Evolutionary conservation across 192 early-diverging fungal species (phyloP).

Genomic region (Mortierella claussenii): DNA sequence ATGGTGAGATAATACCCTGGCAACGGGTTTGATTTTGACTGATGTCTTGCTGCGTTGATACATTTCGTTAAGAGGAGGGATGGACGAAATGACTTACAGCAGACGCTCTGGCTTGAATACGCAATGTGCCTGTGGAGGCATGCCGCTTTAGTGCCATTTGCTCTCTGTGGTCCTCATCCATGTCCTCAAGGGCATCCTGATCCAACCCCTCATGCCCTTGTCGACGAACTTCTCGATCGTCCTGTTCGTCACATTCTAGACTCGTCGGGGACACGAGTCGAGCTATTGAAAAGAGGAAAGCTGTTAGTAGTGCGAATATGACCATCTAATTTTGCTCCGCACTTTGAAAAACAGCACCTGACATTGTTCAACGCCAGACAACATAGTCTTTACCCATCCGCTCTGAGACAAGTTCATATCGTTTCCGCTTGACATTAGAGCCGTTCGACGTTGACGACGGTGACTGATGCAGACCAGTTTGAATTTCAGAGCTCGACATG

Average conservation of each 20-base stretch:
- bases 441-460: slow-evolving; percentile 3
- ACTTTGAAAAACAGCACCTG: no score
- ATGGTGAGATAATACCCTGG: no score
- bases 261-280: slow-evolving; percentile 25
- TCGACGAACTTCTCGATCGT: not conserved
- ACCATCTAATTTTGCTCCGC: no score
- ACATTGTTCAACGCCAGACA: not conserved
- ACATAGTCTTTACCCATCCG: not conserved
- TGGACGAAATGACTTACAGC: slow-evolving; percentile 32
- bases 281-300: slow-evolving; percentile 5
- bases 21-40: no score
- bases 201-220: not conserved
- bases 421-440: slow-evolving; percentile 13
- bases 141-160: slow-evolving; percentile 28
- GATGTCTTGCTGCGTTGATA: no score
- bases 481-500: slow-evolving; percentile 34
- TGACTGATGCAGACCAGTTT: not conserved
- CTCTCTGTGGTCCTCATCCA: slow-evolving; percentile 30
- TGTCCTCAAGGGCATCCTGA: slow-evolving; percentile 6
- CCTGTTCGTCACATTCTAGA: slow-evolving; percentile 1
- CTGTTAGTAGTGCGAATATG: no score
- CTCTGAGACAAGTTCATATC: slow-evolving; percentile 8
- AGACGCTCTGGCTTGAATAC: slow-evolving; percentile 4
- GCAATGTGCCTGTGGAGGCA: slow-evolving; percentile 40
- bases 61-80: no score